A percentile compares a stretch with the other conserved stretches of the same genome.
These are phyloP conservation scores for Cetraspora pellucida DNA, from an alignment of 192 early-diverging fungal species.

Conservation along the genomic window DNA sequence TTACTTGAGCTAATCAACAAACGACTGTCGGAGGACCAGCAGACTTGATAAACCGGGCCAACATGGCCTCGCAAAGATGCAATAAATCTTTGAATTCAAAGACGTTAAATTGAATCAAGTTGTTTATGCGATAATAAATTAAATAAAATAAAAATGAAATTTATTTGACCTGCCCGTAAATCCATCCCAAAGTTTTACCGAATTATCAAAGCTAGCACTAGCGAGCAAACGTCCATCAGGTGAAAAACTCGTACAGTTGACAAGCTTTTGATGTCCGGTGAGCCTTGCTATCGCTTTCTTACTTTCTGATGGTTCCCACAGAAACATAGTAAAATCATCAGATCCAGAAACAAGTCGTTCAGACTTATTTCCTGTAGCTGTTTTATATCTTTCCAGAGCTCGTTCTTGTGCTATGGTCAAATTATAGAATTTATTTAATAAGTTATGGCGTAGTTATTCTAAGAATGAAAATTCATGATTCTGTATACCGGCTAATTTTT, in stretches of 20 bases:
- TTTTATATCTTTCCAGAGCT: conserved; percentile 81
- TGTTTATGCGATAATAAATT: conserved; percentile 21
- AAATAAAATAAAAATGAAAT: conserved; percentile 19
- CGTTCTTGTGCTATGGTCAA: conserved; percentile 58
- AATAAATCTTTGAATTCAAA: conserved; percentile 61
- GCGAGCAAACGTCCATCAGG: conserved; percentile 89
- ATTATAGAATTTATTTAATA: not conserved
- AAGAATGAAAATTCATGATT: not conserved
- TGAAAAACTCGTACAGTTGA: conserved; percentile 93
- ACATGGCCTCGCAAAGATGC: conserved; percentile 94
- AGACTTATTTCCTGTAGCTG: conserved; percentile 61
- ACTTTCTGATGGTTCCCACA: conserved; percentile 85
- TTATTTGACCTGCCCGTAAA: conserved; percentile 65
- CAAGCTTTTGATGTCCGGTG: conserved; percentile 94
- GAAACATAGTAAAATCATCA: conserved; percentile 96
- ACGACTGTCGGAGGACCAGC: conserved; percentile 92
- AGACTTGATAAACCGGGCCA: conserved; percentile 93
- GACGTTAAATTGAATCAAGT: not conserved
- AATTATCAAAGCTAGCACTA: conserved; percentile 95
- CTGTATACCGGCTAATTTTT: not conserved
- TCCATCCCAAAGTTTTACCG: conserved; percentile 97
- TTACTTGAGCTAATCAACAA: conserved; percentile 88
- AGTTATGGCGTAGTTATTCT: not conserved
- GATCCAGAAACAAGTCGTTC: conserved; percentile 91
- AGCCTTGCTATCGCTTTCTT: conserved; percentile 83